Evolutionary conservation across 108 stramenopile species (phyloP).

Genomic region (Nitzschia sp.): DNA sequence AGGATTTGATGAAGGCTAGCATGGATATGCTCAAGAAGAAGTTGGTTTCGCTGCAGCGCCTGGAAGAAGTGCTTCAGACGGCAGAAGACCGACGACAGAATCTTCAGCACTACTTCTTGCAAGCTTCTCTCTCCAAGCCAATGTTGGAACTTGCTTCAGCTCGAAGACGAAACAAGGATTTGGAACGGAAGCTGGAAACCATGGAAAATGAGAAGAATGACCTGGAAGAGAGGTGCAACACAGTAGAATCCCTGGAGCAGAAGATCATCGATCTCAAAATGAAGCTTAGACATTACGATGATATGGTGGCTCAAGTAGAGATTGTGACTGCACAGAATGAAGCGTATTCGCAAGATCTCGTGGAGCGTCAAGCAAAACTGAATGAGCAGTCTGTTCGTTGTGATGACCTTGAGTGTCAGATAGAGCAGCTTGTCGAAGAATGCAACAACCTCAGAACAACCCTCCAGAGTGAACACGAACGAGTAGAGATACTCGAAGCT

Average conservation of each 20-base stretch:
- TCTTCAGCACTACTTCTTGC: slow-evolving; percentile 20
- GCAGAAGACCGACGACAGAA: slow-evolving; percentile 21
- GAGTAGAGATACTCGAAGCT: neutral
- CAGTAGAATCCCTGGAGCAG: slow-evolving; percentile 10
- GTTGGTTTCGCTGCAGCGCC: neutral
- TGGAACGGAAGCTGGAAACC: neutral
- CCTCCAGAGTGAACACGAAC: slow-evolving; percentile 2
- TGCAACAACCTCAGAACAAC: slow-evolving; percentile 1
- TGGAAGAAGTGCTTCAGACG: slow-evolving; percentile 20
- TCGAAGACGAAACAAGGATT: neutral
- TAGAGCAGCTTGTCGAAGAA: neutral
- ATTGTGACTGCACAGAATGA: neutral
- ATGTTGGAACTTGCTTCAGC: slow-evolving; percentile 13
- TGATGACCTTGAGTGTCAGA: slow-evolving; percentile 10
- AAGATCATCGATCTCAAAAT: neutral
- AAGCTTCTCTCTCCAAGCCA: slow-evolving; percentile 13
- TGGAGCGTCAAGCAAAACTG: slow-evolving; percentile 10
- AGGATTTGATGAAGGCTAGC: slow-evolving; percentile 13
- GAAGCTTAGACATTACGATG: neutral
- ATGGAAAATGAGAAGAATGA: neutral
- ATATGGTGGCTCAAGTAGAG: neutral
- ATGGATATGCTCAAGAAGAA: slow-evolving; percentile 29
- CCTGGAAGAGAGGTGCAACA: slow-evolving; percentile 10
- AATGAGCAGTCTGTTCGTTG: neutral
- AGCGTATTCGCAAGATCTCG: slow-evolving; percentile 6